phyloP scores from a whole-genome alignment of 2,329 filamentous ascomycete species.

The Hypocrella siamensis region DNA sequence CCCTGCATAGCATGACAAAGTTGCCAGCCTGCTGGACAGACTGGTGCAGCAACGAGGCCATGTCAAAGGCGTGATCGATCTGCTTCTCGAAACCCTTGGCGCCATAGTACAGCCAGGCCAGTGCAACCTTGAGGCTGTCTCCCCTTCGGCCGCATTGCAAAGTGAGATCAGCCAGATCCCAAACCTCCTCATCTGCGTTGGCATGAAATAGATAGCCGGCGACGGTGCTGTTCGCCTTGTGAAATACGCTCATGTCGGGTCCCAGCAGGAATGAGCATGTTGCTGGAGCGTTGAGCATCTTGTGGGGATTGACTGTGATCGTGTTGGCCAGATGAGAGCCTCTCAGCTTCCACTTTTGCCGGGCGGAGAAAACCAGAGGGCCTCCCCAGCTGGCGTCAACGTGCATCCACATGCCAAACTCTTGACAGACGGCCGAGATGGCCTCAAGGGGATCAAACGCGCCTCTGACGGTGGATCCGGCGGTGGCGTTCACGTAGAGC shows the following conservation, averaged over 20 bases:
- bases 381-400: constrained; percentile 90
- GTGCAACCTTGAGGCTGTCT: constrained; percentile 73
- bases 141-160: constrained; percentile 82
- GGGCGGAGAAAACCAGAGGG: constrained; percentile 59
- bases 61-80: constrained; percentile 57
- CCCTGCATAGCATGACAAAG: constrained; percentile 58
- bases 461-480: constrained; percentile 84
- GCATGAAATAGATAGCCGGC: constrained; percentile 77
- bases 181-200: constrained; percentile 42
- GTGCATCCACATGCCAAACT: constrained; percentile 74
- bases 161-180: constrained; percentile 84
- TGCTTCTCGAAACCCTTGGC: constrained; percentile 52
- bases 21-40: constrained; percentile 38
- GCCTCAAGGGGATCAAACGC: constrained; percentile 68
- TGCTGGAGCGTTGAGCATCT: constrained; percentile 85
- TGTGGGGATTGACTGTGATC: constrained; percentile 84
- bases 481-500: constrained; percentile 90
- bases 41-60: constrained; percentile 51
- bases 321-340: constrained; percentile 65
- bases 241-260: constrained; percentile 61
- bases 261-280: constrained; percentile 84
- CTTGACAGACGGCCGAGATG: constrained; percentile 55
- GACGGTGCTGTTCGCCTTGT: constrained; percentile 68
- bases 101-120: constrained; percentile 85
- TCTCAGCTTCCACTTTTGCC: constrained; percentile 45